Percentiles rank a stretch among this genome's conserved stretches.
These are phyloP conservation scores for Hypomontagnella monticulosa DNA, from an alignment of 495 filamentous ascomycete species.

Conservation along the genomic window DNA sequence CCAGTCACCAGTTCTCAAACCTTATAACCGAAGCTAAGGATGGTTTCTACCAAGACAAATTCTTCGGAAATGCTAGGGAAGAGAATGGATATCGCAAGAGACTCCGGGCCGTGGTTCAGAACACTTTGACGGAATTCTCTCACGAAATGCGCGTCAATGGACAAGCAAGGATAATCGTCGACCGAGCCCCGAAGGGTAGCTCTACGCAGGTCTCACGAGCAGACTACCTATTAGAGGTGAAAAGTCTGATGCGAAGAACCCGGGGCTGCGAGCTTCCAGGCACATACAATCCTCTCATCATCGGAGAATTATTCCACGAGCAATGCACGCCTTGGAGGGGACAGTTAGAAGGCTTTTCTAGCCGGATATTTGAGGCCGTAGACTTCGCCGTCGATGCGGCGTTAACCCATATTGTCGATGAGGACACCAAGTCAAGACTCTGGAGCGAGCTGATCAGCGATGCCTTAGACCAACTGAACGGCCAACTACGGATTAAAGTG, in stretches of 20 bases:
- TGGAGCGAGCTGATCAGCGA: conserved; percentile 44
- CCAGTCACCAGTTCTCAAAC: conserved; percentile 38
- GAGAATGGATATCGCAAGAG: conserved; percentile 22
- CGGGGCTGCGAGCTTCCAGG: conserved; percentile 58
- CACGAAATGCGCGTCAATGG: conserved; percentile 44
- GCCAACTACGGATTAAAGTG: conserved; percentile 42
- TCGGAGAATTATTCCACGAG: conserved; percentile 56
- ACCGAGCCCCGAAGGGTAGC: conserved; percentile 16
- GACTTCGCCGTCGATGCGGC: conserved; percentile 40
- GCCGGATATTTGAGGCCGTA: conserved; percentile 43
- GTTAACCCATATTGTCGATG: conserved; percentile 43
- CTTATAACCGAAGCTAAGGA: conserved; percentile 39
- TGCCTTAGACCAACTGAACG: conserved; percentile 39
- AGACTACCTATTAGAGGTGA: conserved; percentile 47
- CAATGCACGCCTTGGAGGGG: conserved; percentile 54
- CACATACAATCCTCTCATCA: conserved; percentile 58
- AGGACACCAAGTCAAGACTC: conserved; percentile 44
- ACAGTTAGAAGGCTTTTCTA: conserved; percentile 36
- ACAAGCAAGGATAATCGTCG: conserved; percentile 40
- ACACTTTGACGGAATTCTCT: conserved; percentile 44
- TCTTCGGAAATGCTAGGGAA: conserved; percentile 20
- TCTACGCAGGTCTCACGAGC: conserved; percentile 29
- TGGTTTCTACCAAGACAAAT: conserved; percentile 44
- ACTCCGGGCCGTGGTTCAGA: conserved; percentile 51
- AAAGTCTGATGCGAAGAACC: conserved; percentile 42